phyloP scores from a whole-genome alignment of 306 rosid genomes.

The Medicago ruthenica region DNA sequence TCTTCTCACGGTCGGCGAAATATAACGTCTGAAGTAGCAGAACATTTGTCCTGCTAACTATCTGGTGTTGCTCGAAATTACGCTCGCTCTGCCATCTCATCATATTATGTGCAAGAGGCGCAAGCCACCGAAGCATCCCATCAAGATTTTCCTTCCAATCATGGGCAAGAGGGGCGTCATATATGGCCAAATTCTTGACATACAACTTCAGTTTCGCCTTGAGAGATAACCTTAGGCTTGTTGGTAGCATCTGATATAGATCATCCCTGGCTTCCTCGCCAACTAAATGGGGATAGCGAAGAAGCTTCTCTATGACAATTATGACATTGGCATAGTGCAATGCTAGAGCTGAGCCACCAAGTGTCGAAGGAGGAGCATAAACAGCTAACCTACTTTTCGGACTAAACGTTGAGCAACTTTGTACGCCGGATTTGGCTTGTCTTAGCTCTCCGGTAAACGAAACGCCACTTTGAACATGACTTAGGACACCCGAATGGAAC shows the following conservation, averaged over 20 bases:
- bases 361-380: constrained; percentile 72
- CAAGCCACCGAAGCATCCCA: constrained; percentile 76
- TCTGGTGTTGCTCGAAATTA: constrained; percentile 84
- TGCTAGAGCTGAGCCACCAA: constrained; percentile 86
- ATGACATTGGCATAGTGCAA: constrained; percentile 89
- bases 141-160: constrained; percentile 92
- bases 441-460: constrained; percentile 51
- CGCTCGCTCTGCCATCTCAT: constrained; percentile 94
- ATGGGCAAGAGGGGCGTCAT: constrained; percentile 93
- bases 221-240: constrained; percentile 69
- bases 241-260: constrained; percentile 85
- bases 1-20: constrained; percentile 75
- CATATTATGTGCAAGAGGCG: constrained; percentile 87
- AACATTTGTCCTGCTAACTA: constrained; percentile 70
- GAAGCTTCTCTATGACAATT: constrained; percentile 83
- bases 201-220: constrained; percentile 75
- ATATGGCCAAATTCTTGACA: constrained; percentile 75
- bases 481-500: constrained; percentile 52
- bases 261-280: constrained; percentile 91
- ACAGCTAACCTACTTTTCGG: constrained; percentile 61
- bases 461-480: constrained; percentile 51
- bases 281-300: constrained; percentile 81
- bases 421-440: constrained; percentile 47
- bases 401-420: constrained; percentile 56
- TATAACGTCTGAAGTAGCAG: constrained; percentile 79